Evolutionary conservation across 106 monocot species (phyloP), one percentile per base, ranked within the genome.

Genomic region (Dioscorea alata): DNA sequence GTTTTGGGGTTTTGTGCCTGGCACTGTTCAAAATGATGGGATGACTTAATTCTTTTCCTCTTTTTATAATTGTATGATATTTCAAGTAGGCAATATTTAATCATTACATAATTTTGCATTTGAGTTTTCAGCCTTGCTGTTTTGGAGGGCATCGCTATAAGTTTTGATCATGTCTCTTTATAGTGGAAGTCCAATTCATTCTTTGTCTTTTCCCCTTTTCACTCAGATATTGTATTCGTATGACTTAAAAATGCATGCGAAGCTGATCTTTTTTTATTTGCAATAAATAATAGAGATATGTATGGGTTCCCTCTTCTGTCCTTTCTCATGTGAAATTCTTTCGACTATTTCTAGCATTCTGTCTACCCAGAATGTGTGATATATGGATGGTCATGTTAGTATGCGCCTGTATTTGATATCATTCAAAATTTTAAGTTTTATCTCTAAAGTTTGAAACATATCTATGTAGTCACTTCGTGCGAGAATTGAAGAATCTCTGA

Each of bases 111-210:
- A 28, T 6, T 42, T 5, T 42, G 42, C 10, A 42, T 42, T 42
- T 42, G 42, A 42, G 50, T 71, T 88, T 80, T 65, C 81, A 99
- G 97, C 77, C 92, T 99, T 75, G 97, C 97, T 72, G 97, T 99
- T 68, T 67, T 99, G 61, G 97, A 99, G 80, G 92, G 97, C 15
- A 90, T 99, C 75, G 97, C 97, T 32, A 83, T 99, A 42, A 56
- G 92, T 63, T 90, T 99, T 23, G 66, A 99, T 90, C 28, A 28
- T 28, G 28, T 1, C 28, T 28, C 28, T 28, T 28, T 28, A 28
- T 1, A 1, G 28, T 28, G 28, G 3, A 28, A 28, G 28, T 28
- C 28, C 3, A 28, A 28, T 28, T 28, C 28, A 28, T 28, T 28
- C 3, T n/a, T n/a, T 28, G 28, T 28, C 2, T 28, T 28, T 28